A percentile compares a stretch with the other conserved stretches of the same genome.
phyloP scores from a whole-genome alignment of 1,284 basidiomycete species.

The Pseudozyma sp. region DNA sequence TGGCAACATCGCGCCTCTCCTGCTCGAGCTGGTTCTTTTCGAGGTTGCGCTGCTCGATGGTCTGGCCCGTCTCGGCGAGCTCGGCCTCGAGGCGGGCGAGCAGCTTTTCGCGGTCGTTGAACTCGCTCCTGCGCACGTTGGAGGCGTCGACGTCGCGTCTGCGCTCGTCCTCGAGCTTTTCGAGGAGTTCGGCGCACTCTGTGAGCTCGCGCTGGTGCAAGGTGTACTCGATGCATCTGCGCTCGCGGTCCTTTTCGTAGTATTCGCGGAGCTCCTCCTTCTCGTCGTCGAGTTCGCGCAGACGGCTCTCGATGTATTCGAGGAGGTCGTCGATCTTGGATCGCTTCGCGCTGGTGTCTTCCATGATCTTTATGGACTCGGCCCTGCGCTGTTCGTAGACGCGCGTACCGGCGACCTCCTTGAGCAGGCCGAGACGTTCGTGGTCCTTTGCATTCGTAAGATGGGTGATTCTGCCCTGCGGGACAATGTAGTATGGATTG shows the following conservation, averaged over 20 bases:
- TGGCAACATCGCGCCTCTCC: slow-evolving; percentile 73
- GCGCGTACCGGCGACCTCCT: slow-evolving; percentile 98
- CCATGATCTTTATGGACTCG: slow-evolving; percentile 94
- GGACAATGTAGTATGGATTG: slow-evolving; percentile 99
- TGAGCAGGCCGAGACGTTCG: slow-evolving; percentile 90
- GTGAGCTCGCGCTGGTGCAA: slow-evolving; percentile 89
- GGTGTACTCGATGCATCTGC: slow-evolving; percentile 94
- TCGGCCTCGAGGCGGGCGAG: slow-evolving; percentile 77
- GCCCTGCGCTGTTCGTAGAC: slow-evolving; percentile 94
- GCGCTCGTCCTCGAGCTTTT: slow-evolving; percentile 79
- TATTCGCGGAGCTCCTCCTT: slow-evolving; percentile 97
- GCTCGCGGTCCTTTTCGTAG: slow-evolving; percentile 92
- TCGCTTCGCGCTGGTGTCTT: slow-evolving; percentile 94
- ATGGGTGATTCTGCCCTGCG: slow-evolving; percentile 96
- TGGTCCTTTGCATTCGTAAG: slow-evolving; percentile 97
- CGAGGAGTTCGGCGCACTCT: slow-evolving; percentile 85
- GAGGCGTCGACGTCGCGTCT: slow-evolving; percentile 79
- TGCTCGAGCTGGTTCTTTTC: slow-evolving; percentile 79
- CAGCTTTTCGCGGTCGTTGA: slow-evolving; percentile 83
- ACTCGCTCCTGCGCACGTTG: slow-evolving; percentile 83
- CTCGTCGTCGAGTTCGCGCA: slow-evolving; percentile 93
- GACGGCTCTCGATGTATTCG: slow-evolving; percentile 87
- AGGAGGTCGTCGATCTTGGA: slow-evolving; percentile 90
- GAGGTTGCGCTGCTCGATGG: slow-evolving; percentile 77
- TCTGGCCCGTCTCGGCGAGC: slow-evolving; percentile 79